Evolutionary conservation across 371 early-diverging fungal genomes (phyloP), one percentile per base, ranked within the genome.

Genomic region (Haplosporangium sp.): DNA sequence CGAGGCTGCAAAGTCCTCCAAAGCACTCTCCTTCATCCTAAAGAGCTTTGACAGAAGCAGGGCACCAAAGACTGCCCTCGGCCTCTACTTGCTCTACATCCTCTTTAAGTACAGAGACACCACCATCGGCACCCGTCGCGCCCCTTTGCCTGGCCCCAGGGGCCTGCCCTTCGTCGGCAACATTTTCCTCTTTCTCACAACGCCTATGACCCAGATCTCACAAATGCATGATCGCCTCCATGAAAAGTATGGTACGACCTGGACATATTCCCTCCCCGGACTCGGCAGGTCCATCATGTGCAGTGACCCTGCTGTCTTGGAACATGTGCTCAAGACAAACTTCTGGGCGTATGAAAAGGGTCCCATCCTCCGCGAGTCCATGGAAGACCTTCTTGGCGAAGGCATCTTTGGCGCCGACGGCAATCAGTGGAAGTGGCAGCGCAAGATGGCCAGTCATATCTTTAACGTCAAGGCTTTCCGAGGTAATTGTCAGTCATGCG

Each of bases 381-480:
- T 83, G 62, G 54, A 58, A 10, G 87, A 88, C 45, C 62, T 92
- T 12, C 72, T 92, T 12, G 93, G 93, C 0, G 56, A 86, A 45
- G 93, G 93, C 56, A 93, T 94, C 65, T 93, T 94, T 69, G 85
- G 84, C 67, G 83, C 86, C 6, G 92, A 93, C 75, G 93, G 93
- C 21, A 82, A 90, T 36, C 59, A 82, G 1, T 91, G 93, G 92
- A 85, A 82, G 52, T 85, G 82, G 59, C 91, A 91, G 57, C 83
- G 93, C 52, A 93, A 92, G 79, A 82, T 87, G 16, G 92, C 92
- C 29, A 82, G 87, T 56, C 84, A 85, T 58, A 91, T 93, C 51
- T 94, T 93, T 67, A 90, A 86, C 63, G 92, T 92, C 67, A 88
- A 86, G 73, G 92, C 91, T 63, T 92, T 92, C 68, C 82, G 90